These are phyloP conservation scores for Fusarium dimerum DNA, from an alignment of 2,329 filamentous ascomycete genomes.

Conservation along the genomic window DNA sequence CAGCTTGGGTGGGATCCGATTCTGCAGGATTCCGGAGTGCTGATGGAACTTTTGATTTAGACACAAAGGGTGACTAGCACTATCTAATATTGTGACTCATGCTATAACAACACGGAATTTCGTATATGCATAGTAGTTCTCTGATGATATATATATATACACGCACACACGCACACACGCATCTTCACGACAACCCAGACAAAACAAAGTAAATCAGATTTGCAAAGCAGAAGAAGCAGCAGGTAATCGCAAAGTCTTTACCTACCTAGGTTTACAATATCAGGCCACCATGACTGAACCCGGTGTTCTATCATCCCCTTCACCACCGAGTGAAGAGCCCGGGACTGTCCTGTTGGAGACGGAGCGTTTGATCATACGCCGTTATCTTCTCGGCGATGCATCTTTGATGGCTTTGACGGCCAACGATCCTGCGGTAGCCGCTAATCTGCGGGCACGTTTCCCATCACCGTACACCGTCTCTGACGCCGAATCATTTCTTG, in stretches of 20 bases:
- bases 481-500: conserved; percentile 41
- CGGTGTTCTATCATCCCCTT: conserved; percentile 22
- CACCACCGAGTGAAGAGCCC: conserved; percentile 27
- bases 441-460: conserved; percentile 46
- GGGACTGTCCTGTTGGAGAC: conserved; percentile 36
- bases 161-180: no score
- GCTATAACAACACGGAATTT: no score
- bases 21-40: no score
- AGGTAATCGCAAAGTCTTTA: not conserved
- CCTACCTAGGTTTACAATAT: not conserved
- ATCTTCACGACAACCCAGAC: no score
- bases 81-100: no score
- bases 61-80: no score
- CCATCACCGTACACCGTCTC: conserved; percentile 47
- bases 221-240: no score
- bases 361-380: conserved; percentile 42
- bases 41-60: no score
- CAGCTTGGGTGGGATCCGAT: no score
- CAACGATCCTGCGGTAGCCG: conserved; percentile 40
- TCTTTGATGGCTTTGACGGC: conserved; percentile 34
- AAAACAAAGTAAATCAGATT: no score
- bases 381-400: conserved; percentile 41
- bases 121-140: no score
- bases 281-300: conserved; percentile 13
- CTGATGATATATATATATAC: no score